Evolutionary conservation across 306 rosid species (phyloP).

Genomic region (Oemleria cerasiformis): DNA sequence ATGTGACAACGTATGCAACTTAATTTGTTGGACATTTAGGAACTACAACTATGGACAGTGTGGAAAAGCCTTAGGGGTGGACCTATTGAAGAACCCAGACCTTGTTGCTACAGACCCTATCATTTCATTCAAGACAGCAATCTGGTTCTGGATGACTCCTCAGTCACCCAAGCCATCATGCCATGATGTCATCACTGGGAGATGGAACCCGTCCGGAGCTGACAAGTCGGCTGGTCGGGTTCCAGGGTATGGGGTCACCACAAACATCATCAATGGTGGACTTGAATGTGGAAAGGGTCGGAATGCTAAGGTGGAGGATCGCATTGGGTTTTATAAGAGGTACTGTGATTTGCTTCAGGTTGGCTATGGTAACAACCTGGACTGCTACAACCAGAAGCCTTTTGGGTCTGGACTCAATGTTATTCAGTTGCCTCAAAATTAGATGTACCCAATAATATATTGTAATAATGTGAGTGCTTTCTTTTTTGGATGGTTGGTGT

Average conservation of each 20-base stretch:
- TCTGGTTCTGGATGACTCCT: slow-evolving; percentile 83
- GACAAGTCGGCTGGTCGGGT: slow-evolving; percentile 30
- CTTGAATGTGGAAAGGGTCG: slow-evolving; percentile 38
- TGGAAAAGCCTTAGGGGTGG: slow-evolving; percentile 34
- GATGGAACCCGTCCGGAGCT: slow-evolving; percentile 44
- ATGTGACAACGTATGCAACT: too few relatives aligned
- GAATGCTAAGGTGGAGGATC: slow-evolving; percentile 20
- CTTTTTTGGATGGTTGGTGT: background rate
- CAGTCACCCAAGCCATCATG: slow-evolving; percentile 65
- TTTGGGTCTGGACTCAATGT: slow-evolving; percentile 16
- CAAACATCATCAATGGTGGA: slow-evolving; percentile 50
- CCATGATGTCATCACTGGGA: slow-evolving; percentile 52
- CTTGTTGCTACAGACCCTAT: slow-evolving; percentile 42
- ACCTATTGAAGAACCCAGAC: slow-evolving; percentile 50
- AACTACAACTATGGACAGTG: slow-evolving; percentile 62
- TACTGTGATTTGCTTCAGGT: slow-evolving; percentile 34
- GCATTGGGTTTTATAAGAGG: slow-evolving; percentile 43
- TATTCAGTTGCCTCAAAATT: slow-evolving; percentile 1
- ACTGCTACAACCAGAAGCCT: slow-evolving; percentile 35
- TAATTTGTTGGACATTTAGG: slow-evolving; percentile 20
- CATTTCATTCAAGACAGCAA: slow-evolving; percentile 55
- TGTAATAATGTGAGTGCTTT: background rate
- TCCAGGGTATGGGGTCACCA: slow-evolving; percentile 29
- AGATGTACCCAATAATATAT: background rate
- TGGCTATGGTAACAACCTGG: slow-evolving; percentile 30